phyloP scores from a whole-genome alignment of 129 eudicot species.

The Centaurea solstitialis region DNA sequence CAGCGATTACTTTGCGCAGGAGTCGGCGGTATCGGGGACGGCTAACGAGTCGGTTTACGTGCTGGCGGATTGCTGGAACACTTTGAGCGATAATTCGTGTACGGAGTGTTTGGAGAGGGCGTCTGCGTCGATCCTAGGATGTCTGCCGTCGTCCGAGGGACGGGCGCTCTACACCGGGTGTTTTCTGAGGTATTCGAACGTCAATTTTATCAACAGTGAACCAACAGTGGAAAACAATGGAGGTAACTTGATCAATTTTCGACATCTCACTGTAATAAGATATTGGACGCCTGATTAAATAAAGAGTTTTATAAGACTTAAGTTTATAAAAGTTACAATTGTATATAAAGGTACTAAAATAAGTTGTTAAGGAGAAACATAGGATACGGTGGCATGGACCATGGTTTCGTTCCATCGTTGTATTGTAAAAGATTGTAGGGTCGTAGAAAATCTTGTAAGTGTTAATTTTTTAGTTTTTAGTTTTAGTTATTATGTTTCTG shows the following conservation, averaged over 20 bases:
- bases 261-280: too few relatives aligned
- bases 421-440: too few relatives aligned
- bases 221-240: slow-evolving; percentile 3
- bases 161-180: slow-evolving; percentile 72
- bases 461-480: too few relatives aligned
- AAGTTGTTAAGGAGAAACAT: too few relatives aligned
- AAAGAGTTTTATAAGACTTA: too few relatives aligned
- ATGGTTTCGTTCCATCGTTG: too few relatives aligned
- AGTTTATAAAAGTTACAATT: too few relatives aligned
- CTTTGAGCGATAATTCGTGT: slow-evolving; percentile 53
- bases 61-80: slow-evolving; percentile 75
- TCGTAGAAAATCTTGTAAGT: too few relatives aligned
- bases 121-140: slow-evolving; percentile 40
- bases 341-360: too few relatives aligned
- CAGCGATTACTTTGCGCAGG: slow-evolving; percentile 42
- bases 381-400: too few relatives aligned
- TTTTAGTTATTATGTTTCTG: too few relatives aligned
- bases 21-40: slow-evolving; percentile 11
- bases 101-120: slow-evolving; percentile 58
- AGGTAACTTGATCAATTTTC: not conserved
- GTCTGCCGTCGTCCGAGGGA: slow-evolving; percentile 70
- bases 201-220: slow-evolving; percentile 61
- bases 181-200: slow-evolving; percentile 75
- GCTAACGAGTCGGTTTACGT: slow-evolving; percentile 44
- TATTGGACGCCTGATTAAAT: too few relatives aligned